Percentiles rank a stretch among this genome's conserved stretches.
Conservation (phyloP, 2,329 filamentous ascomycete genomes). For the Penicillium italicum region DNA sequence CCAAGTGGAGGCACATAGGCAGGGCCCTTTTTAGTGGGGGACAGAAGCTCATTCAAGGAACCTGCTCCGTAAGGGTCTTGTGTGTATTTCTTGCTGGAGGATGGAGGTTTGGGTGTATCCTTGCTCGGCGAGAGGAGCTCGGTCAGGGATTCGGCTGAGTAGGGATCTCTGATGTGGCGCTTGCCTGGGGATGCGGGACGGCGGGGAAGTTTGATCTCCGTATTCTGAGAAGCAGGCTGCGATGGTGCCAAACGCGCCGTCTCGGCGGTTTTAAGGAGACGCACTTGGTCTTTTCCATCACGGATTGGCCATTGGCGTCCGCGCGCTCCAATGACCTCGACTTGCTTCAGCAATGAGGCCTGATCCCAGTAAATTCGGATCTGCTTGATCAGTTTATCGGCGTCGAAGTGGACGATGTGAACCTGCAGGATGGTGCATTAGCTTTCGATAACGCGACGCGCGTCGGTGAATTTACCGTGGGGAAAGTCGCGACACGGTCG, state of each 20-base stretch:
- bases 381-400: constrained; percentile 72
- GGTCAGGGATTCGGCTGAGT: constrained; percentile 60
- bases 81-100: constrained; percentile 33
- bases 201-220: constrained; percentile 10
- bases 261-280: constrained; percentile 62
- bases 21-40: constrained; percentile 51
- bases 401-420: constrained; percentile 84
- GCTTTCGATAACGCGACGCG: constrained; percentile 5
- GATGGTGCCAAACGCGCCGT: constrained; percentile 23
- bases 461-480: constrained; percentile 63
- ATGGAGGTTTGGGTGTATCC: constrained; percentile 30
- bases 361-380: constrained; percentile 96
- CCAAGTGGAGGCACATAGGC: constrained; percentile 59
- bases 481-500: constrained; percentile 73
- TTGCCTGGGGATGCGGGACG: constrained; percentile 37
- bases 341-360: constrained; percentile 82
- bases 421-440: constrained; percentile 50
- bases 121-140: constrained; percentile 62
- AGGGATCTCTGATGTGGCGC: constrained; percentile 43
- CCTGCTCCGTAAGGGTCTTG: constrained; percentile 37
- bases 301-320: constrained; percentile 94
- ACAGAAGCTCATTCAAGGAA: constrained; percentile 68
- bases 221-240: constrained; percentile 17
- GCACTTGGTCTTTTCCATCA: constrained; percentile 78
- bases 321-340: constrained; percentile 87